Evolutionary conservation across 2,329 filamentous ascomycete species (phyloP), one percentile per base, ranked within the genome.

Genomic region (Pseudocercospora macadamiae): DNA sequence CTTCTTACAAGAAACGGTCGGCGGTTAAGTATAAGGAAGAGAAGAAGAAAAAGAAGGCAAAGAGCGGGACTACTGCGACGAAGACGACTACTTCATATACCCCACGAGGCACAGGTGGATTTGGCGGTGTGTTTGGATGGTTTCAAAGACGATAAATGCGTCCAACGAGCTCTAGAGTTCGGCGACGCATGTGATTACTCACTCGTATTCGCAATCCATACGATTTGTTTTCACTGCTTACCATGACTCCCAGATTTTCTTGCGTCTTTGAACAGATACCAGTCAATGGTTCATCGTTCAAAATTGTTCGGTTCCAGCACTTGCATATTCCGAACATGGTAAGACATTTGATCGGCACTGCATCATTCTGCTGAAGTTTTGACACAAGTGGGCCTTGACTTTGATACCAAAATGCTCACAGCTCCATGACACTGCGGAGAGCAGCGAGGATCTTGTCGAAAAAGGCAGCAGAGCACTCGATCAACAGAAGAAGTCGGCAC

Each of bases 61-160:
- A n/a, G n/a, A n/a, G n/a, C n/a, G n/a, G n/a, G n/a, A n/a, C n/a
- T n/a, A n/a, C n/a, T n/a, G n/a, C n/a, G n/a, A n/a, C n/a, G n/a
- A n/a, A n/a, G n/a, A n/a, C n/a, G n/a, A n/a, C n/a, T n/a, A n/a
- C n/a, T n/a, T n/a, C n/a, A n/a, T n/a, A n/a, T n/a, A n/a, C n/a
- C n/a, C n/a, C n/a, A n/a, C n/a, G n/a, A n/a, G n/a, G n/a, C n/a
- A n/a, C n/a, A n/a, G n/a, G n/a, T n/a, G n/a, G n/a, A n/a, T n/a
- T n/a, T n/a, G n/a, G n/a, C n/a, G n/a, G n/a, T n/a, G n/a, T 49
- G 45, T 30, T 49, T 32, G 45, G 45, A 32, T 49, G 45, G 45
- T 32, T 49, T 8, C 18, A 19, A 12, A 32, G 28, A 12, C 6
- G 28, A 32, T 32, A 32, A 32, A n/a, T n/a, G n/a, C n/a, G n/a